phyloP scores from a whole-genome alignment of 805 yeast genomes.

The Yamadazyma akitaensis region DNA sequence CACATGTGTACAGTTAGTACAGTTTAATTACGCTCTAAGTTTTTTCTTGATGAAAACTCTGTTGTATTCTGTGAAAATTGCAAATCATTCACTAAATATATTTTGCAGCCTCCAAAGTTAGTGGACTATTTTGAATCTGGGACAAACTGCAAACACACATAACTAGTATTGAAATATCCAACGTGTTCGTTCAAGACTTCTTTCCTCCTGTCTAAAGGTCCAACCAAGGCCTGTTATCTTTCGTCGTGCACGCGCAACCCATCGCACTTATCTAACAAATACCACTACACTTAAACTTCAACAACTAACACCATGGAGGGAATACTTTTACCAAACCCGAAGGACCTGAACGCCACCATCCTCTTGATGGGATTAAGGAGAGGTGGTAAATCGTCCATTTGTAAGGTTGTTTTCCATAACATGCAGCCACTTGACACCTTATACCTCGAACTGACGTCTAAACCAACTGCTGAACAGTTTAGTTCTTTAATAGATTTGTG shows the following conservation, averaged over 20 bases:
- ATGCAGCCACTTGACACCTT: constrained; percentile 95
- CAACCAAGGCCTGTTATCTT: neutral
- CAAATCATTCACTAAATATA: neutral
- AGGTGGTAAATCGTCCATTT: constrained; percentile 92
- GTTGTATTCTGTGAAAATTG: neutral
- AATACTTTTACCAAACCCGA: constrained; percentile 25
- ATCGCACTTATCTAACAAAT: constrained; percentile 3
- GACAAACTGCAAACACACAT: too few relatives aligned
- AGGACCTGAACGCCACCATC: constrained; percentile 72
- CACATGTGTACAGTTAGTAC: too few relatives aligned
- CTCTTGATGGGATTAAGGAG: constrained; percentile 84
- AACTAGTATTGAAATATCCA: too few relatives aligned
- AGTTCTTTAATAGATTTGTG: constrained; percentile 80
- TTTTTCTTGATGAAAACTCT: too few relatives aligned
- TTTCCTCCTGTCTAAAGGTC: neutral
- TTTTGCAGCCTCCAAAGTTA: too few relatives aligned
- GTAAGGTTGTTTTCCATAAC: constrained; percentile 93
- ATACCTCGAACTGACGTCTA: constrained; percentile 84
- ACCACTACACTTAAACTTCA: neutral
- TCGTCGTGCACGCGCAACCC: neutral
- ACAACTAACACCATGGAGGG: constrained; percentile 13
- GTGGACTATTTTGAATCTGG: too few relatives aligned
- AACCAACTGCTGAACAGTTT: constrained; percentile 82
- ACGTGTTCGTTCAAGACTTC: too few relatives aligned
- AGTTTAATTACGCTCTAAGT: too few relatives aligned